These are phyloP conservation scores for Phytophthora chlamydospora DNA, from an alignment of 352 stramenopile genomes.

Conservation along the genomic window DNA sequence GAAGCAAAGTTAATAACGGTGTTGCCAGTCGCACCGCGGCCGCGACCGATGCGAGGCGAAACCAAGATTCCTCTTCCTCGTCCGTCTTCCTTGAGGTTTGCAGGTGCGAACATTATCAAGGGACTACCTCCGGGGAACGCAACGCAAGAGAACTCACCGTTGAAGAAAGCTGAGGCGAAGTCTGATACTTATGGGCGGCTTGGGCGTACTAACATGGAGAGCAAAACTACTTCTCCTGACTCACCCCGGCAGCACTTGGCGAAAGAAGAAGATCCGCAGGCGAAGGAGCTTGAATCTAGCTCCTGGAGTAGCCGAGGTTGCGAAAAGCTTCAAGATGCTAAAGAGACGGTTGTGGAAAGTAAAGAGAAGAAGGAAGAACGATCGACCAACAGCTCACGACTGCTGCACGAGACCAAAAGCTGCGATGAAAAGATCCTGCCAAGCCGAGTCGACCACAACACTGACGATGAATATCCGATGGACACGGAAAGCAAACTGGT, in stretches of 20 bases:
- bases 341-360: neutral
- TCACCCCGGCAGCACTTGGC: neutral
- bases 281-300: neutral
- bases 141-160: neutral
- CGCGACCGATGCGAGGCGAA: conserved; percentile 30
- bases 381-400: neutral
- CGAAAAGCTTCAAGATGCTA: conserved; percentile 1
- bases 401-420: too few relatives aligned
- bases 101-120: conserved; percentile 22
- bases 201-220: neutral
- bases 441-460: neutral
- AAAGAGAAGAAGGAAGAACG: neutral
- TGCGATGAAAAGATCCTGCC: too few relatives aligned
- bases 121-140: neutral
- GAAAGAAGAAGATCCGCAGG: neutral
- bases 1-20: conserved; percentile 3
- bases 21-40: conserved; percentile 11
- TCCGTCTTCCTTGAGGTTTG: conserved; percentile 12
- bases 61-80: conserved; percentile 45
- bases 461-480: conserved; percentile 30
- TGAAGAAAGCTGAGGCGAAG: conserved; percentile 10
- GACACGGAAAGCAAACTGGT: conserved; percentile 37
- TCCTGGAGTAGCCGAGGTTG: neutral
- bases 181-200: neutral
- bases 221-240: neutral